phyloP scores from a whole-genome alignment of 2,329 filamentous ascomycete species.

The Phialocephala subalpina region DNA sequence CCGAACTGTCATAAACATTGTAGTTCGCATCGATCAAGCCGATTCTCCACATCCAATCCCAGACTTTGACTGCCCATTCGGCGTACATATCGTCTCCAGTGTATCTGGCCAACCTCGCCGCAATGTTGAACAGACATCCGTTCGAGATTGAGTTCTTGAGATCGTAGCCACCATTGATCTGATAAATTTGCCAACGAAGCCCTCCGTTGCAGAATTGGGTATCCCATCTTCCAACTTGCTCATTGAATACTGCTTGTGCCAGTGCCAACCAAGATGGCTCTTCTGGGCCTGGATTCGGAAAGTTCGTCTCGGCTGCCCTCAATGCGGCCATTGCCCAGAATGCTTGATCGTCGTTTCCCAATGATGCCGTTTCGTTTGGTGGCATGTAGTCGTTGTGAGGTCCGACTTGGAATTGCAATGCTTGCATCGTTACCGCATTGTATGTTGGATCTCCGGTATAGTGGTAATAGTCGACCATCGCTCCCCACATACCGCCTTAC shows the following conservation, averaged over 20 bases:
- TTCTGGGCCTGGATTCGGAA: constrained; percentile 58
- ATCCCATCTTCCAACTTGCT: constrained; percentile 78
- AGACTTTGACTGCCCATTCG: constrained; percentile 77
- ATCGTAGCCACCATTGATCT: constrained; percentile 78
- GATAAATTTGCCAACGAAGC: constrained; percentile 83
- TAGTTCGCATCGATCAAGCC: constrained; percentile 66
- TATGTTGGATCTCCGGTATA: constrained; percentile 77
- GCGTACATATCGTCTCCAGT: constrained; percentile 79
- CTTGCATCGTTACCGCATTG: constrained; percentile 71
- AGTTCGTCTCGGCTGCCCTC: constrained; percentile 73
- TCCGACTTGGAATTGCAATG: constrained; percentile 77
- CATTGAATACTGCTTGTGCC: constrained; percentile 82
- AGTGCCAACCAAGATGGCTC: constrained; percentile 73
- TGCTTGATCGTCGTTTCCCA: constrained; percentile 78
- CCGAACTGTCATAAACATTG: constrained; percentile 67
- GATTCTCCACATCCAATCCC: constrained; percentile 66
- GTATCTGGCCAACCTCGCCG: constrained; percentile 73
- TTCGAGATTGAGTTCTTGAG: constrained; percentile 74
- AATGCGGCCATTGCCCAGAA: constrained; percentile 77
- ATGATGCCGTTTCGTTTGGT: constrained; percentile 68
- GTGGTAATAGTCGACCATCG: constrained; percentile 83
- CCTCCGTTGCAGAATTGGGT: constrained; percentile 71
- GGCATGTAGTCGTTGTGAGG: constrained; percentile 80
- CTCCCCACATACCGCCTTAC: constrained; percentile 73
- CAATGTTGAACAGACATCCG: constrained; percentile 66